Conservation (phyloP, 345 rosid species). For the Eucalyptus globulus region DNA sequence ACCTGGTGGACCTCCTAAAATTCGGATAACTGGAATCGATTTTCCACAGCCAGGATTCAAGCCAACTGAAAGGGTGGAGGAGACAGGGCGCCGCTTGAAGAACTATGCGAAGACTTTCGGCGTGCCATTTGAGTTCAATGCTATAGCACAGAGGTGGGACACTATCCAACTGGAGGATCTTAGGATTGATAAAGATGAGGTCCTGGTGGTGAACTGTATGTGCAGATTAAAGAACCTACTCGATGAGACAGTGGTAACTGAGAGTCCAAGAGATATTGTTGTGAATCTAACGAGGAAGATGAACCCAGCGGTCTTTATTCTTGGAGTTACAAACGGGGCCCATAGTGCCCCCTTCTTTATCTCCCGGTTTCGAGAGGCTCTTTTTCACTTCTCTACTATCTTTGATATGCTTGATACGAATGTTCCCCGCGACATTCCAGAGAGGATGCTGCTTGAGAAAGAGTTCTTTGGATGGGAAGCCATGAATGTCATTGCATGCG, state of each 20-base stretch:
- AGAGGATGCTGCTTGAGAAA: slow-evolving; percentile 32
- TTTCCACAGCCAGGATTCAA: slow-evolving; percentile 52
- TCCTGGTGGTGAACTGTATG: slow-evolving; percentile 34
- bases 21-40: slow-evolving; percentile 50
- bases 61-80: slow-evolving; percentile 49
- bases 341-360: slow-evolving; percentile 38
- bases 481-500: slow-evolving; percentile 46
- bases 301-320: slow-evolving; percentile 31
- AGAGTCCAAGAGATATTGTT: slow-evolving; percentile 35
- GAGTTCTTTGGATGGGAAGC: slow-evolving; percentile 24
- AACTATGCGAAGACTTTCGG: slow-evolving; percentile 32
- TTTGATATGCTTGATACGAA: slow-evolving; percentile 38
- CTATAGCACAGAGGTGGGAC: slow-evolving; percentile 57
- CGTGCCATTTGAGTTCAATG: slow-evolving; percentile 41
- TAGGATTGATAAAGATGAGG: slow-evolving; percentile 29
- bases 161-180: slow-evolving; percentile 42
- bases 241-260: slow-evolving; percentile 43
- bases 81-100: slow-evolving; percentile 29
- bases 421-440: slow-evolving; percentile 31
- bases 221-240: slow-evolving; percentile 32
- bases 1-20: slow-evolving; percentile 35
- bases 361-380: slow-evolving; percentile 48
- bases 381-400: slow-evolving; percentile 36
- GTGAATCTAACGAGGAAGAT: slow-evolving; percentile 21
- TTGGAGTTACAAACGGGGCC: slow-evolving; percentile 33